Evolutionary conservation across 805 yeast species (phyloP), one percentile per base, ranked within the genome.

Genomic region (Candida easanensis): DNA sequence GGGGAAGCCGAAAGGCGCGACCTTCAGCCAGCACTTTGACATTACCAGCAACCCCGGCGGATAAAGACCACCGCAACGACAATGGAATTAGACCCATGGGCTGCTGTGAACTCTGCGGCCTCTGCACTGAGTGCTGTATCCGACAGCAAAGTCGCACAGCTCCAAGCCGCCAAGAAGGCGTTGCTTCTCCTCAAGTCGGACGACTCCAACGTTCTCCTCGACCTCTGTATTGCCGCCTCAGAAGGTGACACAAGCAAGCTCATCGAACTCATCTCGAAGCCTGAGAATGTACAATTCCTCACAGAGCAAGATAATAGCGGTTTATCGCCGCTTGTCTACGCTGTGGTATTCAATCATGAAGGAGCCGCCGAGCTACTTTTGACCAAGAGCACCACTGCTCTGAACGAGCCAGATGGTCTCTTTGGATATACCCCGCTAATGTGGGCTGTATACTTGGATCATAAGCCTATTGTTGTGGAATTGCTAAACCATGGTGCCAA

Each of bases 361-460:
- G 69, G 65, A 7, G 66, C 76, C 34, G 74, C 74, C 2, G 83
- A 81, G 33, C 27, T 48, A 14, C 15, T 48, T 5, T 23, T 48
- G 28, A 43, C 44, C 36, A 45, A 45, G 33, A 40, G 49, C 36
- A 38, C 43, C 3, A 41, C 39, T 13, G 36, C 38, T 2, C 15
- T 48, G n/a, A 45, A 48, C 26, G 46, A 36, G 30, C 43, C 47
- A 8, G 90, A 83, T 52, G 64, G 70, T 2, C 42, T 77, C 18
- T 58, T 76, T 19, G 70, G 76, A 3, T 80, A 78, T 61, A 75
- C 88, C 0, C 88, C 96, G 10, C 62, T 86, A 35, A 87, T 86
- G 93, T 88, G 96, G 96, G 90, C 95, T 0, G 78, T 87, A 3
- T 75, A 80, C 52, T 70, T 82, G 51, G 75, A 79, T 41, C 77